Conservation (phyloP, 2,329 filamentous ascomycete genomes). For the Colletotrichum agaves region DNA sequence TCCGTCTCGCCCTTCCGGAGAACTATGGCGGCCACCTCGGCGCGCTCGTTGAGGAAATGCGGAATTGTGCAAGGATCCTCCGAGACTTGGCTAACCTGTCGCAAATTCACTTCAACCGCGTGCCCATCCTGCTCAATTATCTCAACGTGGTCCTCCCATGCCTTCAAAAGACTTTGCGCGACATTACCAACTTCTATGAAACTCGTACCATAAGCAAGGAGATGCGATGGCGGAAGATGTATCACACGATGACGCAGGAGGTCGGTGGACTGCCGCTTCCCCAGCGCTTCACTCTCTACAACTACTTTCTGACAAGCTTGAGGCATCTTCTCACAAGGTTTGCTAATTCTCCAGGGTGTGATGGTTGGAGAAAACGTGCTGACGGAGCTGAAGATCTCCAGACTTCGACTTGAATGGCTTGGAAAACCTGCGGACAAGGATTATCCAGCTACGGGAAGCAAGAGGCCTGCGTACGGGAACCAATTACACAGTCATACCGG, state of each 20-base stretch:
- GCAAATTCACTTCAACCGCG: conserved; percentile 60
- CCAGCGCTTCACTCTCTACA: conserved; percentile 66
- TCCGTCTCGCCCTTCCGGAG: conserved; percentile 58
- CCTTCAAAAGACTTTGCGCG: conserved; percentile 61
- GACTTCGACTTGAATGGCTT: conserved; percentile 67
- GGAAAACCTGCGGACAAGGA: conserved; percentile 58
- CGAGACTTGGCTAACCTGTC: conserved; percentile 66
- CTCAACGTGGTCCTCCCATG: conserved; percentile 68
- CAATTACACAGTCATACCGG: too few relatives aligned
- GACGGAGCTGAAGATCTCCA: conserved; percentile 50
- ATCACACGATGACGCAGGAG: conserved; percentile 64
- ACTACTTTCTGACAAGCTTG: conserved; percentile 62
- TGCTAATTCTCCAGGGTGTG: too few relatives aligned
- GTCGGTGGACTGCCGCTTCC: conserved; percentile 61
- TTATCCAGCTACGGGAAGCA: conserved; percentile 63
- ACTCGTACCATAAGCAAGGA: conserved; percentile 59
- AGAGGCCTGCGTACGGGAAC: conserved; percentile 62
- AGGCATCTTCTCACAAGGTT: conserved; percentile 64
- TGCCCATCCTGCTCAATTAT: conserved; percentile 64
- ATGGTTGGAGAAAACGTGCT: too few relatives aligned
- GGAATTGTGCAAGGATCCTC: conserved; percentile 56
- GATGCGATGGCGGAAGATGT: conserved; percentile 69
- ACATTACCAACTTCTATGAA: conserved; percentile 64
- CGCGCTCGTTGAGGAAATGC: conserved; percentile 59
- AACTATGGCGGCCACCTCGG: conserved; percentile 59